phyloP scores from a whole-genome alignment of 148 eudicot species.

The Camellia sinensis region DNA sequence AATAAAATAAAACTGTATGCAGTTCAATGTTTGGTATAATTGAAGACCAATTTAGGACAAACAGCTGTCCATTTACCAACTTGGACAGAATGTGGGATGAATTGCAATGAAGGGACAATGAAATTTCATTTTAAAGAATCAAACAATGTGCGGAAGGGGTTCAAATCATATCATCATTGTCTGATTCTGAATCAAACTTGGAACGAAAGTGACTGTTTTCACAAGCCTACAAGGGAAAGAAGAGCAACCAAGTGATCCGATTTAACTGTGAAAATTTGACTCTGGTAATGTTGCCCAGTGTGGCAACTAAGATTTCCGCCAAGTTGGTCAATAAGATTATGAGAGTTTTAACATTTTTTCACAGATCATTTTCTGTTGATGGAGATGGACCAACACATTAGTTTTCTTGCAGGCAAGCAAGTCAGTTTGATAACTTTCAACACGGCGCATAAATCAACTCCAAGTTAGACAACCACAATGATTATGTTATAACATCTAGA shows the following conservation, averaged over 20 bases:
- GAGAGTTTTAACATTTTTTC: not conserved
- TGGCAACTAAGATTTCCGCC: not conserved
- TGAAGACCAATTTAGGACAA: not conserved
- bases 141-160: not conserved
- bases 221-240: not conserved
- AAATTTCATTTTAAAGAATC: not conserved
- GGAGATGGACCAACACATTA: not conserved
- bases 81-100: constrained; percentile 3
- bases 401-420: no score
- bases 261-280: not conserved
- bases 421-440: not conserved
- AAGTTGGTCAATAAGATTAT: not conserved
- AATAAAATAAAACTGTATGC: not conserved
- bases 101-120: constrained; percentile 7
- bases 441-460: not conserved
- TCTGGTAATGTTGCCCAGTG: not conserved
- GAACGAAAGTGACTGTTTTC: not conserved
- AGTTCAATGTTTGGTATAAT: not conserved
- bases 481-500: not conserved
- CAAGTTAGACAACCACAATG: not conserved
- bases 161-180: not conserved
- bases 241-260: not conserved
- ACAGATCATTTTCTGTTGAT: not conserved
- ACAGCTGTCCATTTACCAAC: not conserved
- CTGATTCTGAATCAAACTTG: not conserved